These are phyloP conservation scores for Prunus padus DNA, from an alignment of 306 rosid genomes.

Conservation along the genomic window DNA sequence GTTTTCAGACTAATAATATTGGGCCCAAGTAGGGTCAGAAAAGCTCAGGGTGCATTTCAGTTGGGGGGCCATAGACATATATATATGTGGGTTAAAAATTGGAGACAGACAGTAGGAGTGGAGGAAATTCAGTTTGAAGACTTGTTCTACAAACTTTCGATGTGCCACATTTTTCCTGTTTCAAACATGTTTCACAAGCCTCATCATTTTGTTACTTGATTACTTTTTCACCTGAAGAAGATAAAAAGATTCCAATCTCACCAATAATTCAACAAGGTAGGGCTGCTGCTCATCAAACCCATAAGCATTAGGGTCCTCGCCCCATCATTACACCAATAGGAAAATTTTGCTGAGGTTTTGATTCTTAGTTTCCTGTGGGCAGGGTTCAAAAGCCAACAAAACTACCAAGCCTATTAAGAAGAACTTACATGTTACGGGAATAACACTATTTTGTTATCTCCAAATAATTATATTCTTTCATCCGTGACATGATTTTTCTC, in stretches of 20 bases:
- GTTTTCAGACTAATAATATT: background rate
- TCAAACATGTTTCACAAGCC: constrained; percentile 37
- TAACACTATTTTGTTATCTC: too few relatives aligned
- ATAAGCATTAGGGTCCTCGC: constrained; percentile 30
- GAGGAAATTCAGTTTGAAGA: constrained; percentile 21
- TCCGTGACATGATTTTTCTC: too few relatives aligned
- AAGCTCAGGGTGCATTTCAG: constrained; percentile 9
- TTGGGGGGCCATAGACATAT: background rate
- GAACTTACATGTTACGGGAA: too few relatives aligned
- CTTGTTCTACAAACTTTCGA: constrained; percentile 5
- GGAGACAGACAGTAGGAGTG: constrained; percentile 12
- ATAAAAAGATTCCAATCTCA: constrained; percentile 43
- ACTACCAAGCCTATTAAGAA: background rate
- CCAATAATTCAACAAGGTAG: constrained; percentile 53
- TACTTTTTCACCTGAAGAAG: constrained; percentile 40
- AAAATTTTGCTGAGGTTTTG: constrained; percentile 16
- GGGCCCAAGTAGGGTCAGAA: constrained; percentile 33
- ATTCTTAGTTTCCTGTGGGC: constrained; percentile 20
- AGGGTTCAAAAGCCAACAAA: constrained; percentile 20
- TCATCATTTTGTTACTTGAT: constrained; percentile 53
- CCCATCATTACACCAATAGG: constrained; percentile 56
- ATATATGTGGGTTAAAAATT: constrained; percentile 11
- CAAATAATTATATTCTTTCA: too few relatives aligned
- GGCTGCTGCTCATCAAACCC: constrained; percentile 33
- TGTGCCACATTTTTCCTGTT: constrained; percentile 31